Conservation (phyloP, 345 rosid genomes). For the Erysimum cheiranthoides region DNA sequence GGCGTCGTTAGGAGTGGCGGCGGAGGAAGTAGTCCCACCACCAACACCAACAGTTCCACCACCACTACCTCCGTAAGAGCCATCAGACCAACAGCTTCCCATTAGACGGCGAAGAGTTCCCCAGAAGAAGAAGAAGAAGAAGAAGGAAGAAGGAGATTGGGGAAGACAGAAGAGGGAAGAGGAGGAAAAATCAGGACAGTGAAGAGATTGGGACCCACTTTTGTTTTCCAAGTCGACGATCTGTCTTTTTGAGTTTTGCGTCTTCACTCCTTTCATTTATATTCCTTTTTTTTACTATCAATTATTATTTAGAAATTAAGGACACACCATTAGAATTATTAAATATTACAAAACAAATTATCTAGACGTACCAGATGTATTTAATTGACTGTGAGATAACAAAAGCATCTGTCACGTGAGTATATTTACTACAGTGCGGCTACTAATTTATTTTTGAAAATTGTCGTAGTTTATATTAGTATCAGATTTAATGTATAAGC, state of each 20-base stretch:
- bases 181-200: not conserved
- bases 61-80: conserved; percentile 36
- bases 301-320: conserved; percentile 1
- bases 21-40: conserved; percentile 55
- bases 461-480: not conserved
- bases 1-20: conserved; percentile 67
- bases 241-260: conserved; percentile 5
- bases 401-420: conserved; percentile 27
- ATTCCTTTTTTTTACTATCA: not conserved
- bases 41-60: conserved; percentile 70
- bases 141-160: conserved; percentile 25
- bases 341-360: not conserved
- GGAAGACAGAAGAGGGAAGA: not conserved
- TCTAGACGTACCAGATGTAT: not conserved
- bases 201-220: conserved; percentile 37
- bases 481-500: not conserved
- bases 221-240: conserved; percentile 37
- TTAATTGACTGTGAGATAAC: conserved; percentile 21
- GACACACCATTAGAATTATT: not conserved
- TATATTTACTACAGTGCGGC: conserved; percentile 15
- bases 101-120: conserved; percentile 32
- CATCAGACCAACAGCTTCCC: conserved; percentile 95
- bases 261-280: not conserved
- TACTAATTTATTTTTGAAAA: not conserved
- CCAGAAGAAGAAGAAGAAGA: not conserved